phyloP scores from a whole-genome alignment of 192 early-diverging fungal species.

The Coemansia sp. region DNA sequence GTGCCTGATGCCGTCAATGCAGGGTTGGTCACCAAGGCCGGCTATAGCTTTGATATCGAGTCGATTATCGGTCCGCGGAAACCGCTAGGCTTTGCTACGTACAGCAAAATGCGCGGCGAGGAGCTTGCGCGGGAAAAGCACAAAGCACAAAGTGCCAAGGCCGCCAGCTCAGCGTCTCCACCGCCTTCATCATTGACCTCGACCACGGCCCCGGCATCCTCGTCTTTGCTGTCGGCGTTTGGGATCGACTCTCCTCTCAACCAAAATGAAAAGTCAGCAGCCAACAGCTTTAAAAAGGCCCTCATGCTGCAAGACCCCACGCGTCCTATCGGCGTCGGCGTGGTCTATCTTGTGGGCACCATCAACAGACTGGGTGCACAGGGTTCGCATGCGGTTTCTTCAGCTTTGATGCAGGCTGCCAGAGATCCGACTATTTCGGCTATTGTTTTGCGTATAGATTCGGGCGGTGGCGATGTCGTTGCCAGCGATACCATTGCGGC shows the following conservation, averaged over 20 bases:
- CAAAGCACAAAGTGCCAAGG: too few species aligned
- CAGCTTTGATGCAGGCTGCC: slow-evolving; percentile 55
- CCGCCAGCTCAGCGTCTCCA: too few species aligned
- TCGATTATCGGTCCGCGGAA: slow-evolving; percentile 37
- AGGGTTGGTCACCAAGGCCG: slow-evolving; percentile 54
- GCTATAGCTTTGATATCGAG: slow-evolving; percentile 50
- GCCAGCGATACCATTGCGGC: slow-evolving; percentile 67
- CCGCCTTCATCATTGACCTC: too few species aligned
- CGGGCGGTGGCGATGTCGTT: slow-evolving; percentile 64
- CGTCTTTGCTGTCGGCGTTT: neutral
- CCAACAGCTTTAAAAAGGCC: neutral
- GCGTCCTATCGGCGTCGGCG: slow-evolving; percentile 50
- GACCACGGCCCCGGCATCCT: too few species aligned
- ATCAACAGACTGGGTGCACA: slow-evolving; percentile 51
- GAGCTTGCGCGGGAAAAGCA: neutral
- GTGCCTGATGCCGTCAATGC: slow-evolving; percentile 48
- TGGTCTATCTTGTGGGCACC: slow-evolving; percentile 59
- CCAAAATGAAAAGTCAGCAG: neutral
- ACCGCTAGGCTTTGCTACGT: slow-evolving; percentile 2
- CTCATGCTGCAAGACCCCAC: neutral
- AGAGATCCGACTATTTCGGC: slow-evolving; percentile 53
- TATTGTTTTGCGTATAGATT: slow-evolving; percentile 68
- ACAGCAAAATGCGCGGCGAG: slow-evolving; percentile 2
- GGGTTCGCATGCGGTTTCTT: slow-evolving; percentile 50
- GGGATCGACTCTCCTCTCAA: too few species aligned